Base-by-base conservation (phyloP, 768 basidiomycete genomes). In the Lentinula sp. region DNA sequence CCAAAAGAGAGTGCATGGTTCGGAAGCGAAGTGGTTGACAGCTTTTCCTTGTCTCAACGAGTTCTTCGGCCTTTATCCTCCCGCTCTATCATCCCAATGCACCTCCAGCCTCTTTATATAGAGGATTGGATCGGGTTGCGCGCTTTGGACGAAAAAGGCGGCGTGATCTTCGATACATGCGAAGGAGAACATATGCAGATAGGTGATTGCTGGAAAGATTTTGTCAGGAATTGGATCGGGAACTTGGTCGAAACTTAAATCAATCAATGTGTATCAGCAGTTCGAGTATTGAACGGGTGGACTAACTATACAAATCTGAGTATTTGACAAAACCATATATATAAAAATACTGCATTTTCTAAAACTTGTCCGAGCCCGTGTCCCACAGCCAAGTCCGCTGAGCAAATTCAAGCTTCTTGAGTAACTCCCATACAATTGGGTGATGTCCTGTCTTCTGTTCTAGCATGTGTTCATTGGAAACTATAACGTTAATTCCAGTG, bases 1-100 rank as follows among this genome's bases (percentile, higher is more conserved):
- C 93, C 93, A 0, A 91, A 91, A 71, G 91, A 93, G 72, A 90
- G 84, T 66, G 76, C 89, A 10, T 93, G 91, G 92, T 94, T 95
- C 72, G 91, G 90, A 6, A 87, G 88, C 3, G 87, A 88, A 66
- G 78, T 77, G 1, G 74, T 71, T 23, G 72, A 76, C 18, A 76
- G 79, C 16, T 73, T 73, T 7, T 62, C 59, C 4, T n/a, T 33
- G 13, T 35, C 43, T 10, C 51, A 42, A 23, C 43, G 57, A 18
- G 53, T 54, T 20, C 60, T 67, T 41, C 62, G 63, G 20, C 53
- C 61, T 18, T 49, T 60, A 42, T 63, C 49, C 36, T 56, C 53
- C 33, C 62, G 43, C 6, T 37, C n/a, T 20, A 59, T 57, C 23
- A 74, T 93, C 33, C 86, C 90, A 1, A 88, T 95, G 90, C 81